A percentile compares a stretch with the other conserved stretches of the same genome.
Evolutionary conservation across 257 asterid genomes (phyloP).

Genomic region (Solanum sejunctum): DNA sequence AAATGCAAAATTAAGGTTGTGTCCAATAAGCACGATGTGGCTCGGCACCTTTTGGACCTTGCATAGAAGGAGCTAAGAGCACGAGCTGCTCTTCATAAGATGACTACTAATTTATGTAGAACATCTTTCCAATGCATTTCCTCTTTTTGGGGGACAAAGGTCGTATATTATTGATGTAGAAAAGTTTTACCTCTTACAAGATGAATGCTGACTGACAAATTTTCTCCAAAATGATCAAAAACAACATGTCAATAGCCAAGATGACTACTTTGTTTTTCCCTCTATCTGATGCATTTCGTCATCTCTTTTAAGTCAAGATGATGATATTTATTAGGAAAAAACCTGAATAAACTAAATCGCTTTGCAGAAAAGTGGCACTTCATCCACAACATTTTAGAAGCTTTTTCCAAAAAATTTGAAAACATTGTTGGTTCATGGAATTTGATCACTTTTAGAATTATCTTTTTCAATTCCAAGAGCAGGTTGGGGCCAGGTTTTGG

Average conservation of each 20-base stretch:
- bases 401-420: background rate
- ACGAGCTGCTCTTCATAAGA: background rate
- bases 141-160: background rate
- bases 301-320: background rate
- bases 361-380: background rate
- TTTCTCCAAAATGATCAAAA: background rate
- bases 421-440: background rate
- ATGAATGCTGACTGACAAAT: background rate
- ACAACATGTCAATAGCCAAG: background rate
- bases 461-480: background rate
- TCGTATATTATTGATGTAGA: background rate
- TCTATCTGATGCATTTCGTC: background rate
- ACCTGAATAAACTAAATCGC: background rate
- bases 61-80: background rate
- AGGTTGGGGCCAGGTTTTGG: background rate
- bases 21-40: background rate
- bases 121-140: background rate
- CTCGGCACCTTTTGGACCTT: background rate
- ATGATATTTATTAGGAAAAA: background rate
- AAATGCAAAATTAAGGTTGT: background rate
- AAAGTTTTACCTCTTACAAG: background rate
- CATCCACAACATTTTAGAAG: background rate
- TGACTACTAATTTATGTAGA: background rate
- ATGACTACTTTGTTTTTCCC: background rate
- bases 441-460: background rate